These are phyloP conservation scores for Pseudoneurospora amorphoporcata DNA, from an alignment of 495 filamentous ascomycete genomes.

Conservation along the genomic window DNA sequence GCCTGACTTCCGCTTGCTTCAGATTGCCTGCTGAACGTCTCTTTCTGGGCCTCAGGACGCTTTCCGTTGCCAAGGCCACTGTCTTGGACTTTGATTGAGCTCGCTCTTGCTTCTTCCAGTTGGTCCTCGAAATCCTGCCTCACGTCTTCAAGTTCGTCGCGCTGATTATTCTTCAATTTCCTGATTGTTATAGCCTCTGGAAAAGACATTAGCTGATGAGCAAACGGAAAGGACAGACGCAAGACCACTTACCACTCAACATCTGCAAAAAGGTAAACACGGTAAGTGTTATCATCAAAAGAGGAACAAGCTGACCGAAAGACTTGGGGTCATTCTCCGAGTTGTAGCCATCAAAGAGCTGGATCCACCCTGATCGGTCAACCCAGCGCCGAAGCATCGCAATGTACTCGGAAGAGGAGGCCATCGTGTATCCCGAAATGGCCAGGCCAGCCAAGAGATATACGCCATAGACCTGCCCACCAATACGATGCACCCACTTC, in stretches of 20 bases:
- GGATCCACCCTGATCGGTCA: conserved; percentile 20
- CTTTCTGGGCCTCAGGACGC: neutral
- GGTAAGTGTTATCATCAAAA: conserved; percentile 20
- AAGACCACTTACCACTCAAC: conserved; percentile 17
- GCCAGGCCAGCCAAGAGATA: conserved; percentile 17
- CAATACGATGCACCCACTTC: conserved; percentile 4
- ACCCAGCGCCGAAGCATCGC: conserved; percentile 20
- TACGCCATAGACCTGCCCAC: conserved; percentile 7
- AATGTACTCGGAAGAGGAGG: conserved; percentile 17
- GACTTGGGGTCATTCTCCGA: conserved; percentile 23
- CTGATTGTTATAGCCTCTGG: neutral
- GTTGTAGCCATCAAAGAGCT: conserved; percentile 8
- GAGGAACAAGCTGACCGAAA: conserved; percentile 29
- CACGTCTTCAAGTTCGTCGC: neutral
- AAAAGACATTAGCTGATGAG: neutral
- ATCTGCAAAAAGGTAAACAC: conserved; percentile 23
- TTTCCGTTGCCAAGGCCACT: neutral
- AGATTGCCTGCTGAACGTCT: neutral
- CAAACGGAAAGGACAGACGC: neutral
- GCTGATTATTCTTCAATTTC: neutral
- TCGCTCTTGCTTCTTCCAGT: neutral
- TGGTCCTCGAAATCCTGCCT: neutral
- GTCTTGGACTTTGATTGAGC: neutral
- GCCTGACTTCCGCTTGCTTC: neutral
- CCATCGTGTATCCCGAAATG: conserved; percentile 7